Evolutionary conservation across 2,329 filamentous ascomycete species (phyloP).

Genomic region (Aureobasidium lini): DNA sequence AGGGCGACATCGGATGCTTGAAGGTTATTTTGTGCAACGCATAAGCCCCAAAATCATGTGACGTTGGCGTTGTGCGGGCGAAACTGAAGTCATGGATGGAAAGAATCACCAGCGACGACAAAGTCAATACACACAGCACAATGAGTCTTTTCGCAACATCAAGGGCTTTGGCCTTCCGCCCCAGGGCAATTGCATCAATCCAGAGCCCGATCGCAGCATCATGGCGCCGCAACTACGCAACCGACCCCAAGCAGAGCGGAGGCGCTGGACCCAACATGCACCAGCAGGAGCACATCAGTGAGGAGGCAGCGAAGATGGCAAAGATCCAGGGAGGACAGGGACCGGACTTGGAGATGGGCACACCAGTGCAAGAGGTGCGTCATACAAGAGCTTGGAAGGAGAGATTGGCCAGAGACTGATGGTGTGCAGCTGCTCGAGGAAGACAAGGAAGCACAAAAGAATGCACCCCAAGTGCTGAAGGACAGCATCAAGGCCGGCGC

Average conservation of each 20-base stretch:
- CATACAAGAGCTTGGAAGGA: background rate
- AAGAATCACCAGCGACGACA: background rate
- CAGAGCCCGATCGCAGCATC: slow-evolving; percentile 10
- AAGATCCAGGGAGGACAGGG: slow-evolving; percentile 50
- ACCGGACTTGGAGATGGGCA: slow-evolving; percentile 58
- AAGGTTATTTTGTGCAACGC: background rate
- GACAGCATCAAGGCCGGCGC: slow-evolving; percentile 44
- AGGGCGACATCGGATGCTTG: background rate
- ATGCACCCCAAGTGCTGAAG: slow-evolving; percentile 60
- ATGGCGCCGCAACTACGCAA: slow-evolving; percentile 11
- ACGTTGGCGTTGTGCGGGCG: background rate
- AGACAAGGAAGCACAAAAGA: slow-evolving; percentile 53
- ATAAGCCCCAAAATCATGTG: background rate
- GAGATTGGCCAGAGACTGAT: background rate
- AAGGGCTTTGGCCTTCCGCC: slow-evolving; percentile 12
- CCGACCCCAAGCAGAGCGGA: slow-evolving; percentile 9
- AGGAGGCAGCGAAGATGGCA: slow-evolving; percentile 56
- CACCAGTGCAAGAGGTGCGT: slow-evolving; percentile 58
- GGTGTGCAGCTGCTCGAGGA: slow-evolving; percentile 51
- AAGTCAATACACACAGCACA: background rate
- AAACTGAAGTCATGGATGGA: slow-evolving; percentile 8
- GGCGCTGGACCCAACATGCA: slow-evolving; percentile 44
- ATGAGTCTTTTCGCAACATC: slow-evolving; percentile 13
- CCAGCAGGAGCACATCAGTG: slow-evolving; percentile 52
- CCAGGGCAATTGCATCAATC: background rate